Conservation (phyloP, 768 basidiomycete genomes). For the Filobasidium floriforme region DNA sequence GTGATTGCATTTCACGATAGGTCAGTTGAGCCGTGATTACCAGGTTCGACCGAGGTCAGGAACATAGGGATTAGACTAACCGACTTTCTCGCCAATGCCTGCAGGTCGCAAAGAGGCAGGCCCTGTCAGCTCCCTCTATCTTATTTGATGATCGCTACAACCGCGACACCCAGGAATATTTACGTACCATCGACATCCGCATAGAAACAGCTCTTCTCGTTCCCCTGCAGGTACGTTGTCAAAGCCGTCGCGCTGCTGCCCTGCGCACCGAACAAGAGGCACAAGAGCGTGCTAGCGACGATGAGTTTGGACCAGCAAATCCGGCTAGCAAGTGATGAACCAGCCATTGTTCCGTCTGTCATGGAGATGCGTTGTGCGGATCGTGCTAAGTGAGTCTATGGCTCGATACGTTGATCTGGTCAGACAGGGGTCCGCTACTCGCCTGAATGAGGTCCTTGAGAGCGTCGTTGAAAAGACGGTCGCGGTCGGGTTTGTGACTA, state of each 20-base stretch:
- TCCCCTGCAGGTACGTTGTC: conserved; percentile 42
- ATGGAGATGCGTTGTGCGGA: no score
- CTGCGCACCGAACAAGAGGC: not conserved
- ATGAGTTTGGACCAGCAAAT: not conserved
- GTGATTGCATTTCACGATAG: not conserved
- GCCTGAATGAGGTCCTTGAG: no score
- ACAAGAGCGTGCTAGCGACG: not conserved
- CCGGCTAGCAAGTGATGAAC: not conserved
- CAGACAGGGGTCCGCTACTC: no score
- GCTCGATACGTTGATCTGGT: no score
- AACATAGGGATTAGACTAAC: conserved; percentile 64
- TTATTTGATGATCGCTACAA: not conserved
- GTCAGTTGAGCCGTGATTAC: not conserved
- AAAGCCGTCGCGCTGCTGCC: conserved; percentile 35
- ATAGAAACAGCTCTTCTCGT: conserved; percentile 66
- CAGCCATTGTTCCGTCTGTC: no score
- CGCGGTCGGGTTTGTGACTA: no score
- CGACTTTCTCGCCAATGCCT: conserved; percentile 56
- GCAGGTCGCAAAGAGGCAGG: not conserved
- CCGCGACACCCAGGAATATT: not conserved
- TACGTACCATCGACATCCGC: conserved; percentile 70
- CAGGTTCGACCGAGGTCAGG: not conserved
- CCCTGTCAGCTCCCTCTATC: not conserved
- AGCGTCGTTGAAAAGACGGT: no score
- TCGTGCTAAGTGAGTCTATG: no score